These are phyloP conservation scores for Piper betle DNA, from an alignment of 164 flowering plant species.

Conservation along the genomic window DNA sequence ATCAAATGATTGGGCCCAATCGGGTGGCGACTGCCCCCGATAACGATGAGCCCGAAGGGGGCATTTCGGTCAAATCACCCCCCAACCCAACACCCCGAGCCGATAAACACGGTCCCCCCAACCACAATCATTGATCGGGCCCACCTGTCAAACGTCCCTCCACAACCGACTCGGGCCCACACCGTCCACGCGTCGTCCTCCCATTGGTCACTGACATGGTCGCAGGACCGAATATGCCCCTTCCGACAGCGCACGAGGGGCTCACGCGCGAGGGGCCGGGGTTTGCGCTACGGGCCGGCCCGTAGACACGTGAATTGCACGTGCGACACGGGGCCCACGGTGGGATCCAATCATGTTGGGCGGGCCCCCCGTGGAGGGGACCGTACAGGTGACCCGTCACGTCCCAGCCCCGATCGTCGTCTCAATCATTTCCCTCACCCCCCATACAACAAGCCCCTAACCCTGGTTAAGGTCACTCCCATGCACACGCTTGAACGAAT, in stretches of 20 bases:
- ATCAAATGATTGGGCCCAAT: no score
- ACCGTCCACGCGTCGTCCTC: no score
- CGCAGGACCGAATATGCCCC: no score
- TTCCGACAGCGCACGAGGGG: constrained; percentile 8
- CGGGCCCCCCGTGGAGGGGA: neutral
- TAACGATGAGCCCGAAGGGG: no score
- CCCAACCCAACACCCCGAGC: no score
- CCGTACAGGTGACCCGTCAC: constrained; percentile 2
- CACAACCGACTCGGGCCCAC: no score
- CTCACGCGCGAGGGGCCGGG: constrained; percentile 6
- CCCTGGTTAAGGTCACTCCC: constrained; percentile 3
- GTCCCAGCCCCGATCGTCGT: neutral
- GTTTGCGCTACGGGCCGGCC: neutral
- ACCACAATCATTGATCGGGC: no score
- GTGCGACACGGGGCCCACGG: constrained; percentile 4
- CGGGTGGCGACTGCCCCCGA: no score
- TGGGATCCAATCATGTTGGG: constrained; percentile 6
- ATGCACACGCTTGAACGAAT: neutral
- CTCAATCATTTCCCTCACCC: constrained; percentile 8
- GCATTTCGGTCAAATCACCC: no score
- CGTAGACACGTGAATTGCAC: constrained; percentile 7
- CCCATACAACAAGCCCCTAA: neutral
- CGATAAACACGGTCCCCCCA: no score
- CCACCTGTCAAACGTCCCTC: no score
- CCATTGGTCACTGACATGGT: no score